These are phyloP conservation scores for Tetrapisispora nanseiensis DNA, from an alignment of 805 yeast genomes.

Conservation along the genomic window DNA sequence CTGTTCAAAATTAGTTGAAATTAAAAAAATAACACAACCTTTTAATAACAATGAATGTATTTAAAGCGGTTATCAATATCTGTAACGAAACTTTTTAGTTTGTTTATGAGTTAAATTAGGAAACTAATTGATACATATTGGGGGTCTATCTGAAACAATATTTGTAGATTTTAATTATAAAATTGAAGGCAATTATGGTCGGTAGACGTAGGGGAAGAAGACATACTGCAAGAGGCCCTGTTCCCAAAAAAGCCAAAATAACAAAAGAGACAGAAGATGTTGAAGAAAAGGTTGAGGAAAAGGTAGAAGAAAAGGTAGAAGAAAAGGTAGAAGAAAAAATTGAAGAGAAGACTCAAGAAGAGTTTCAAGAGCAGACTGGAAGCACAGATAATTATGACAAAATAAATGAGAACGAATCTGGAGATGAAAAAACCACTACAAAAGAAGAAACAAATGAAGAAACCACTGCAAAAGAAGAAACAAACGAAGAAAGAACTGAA, in stretches of 20 bases:
- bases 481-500: too few relatives aligned
- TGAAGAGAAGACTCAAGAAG: not conserved
- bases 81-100: too few relatives aligned
- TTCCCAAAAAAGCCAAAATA: not conserved
- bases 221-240: conserved; percentile 1
- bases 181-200: conserved; percentile 1
- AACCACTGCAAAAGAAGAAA: too few relatives aligned
- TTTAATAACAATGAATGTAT: too few relatives aligned
- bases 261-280: not conserved
- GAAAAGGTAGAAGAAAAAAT: not conserved
- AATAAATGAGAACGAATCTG: too few relatives aligned
- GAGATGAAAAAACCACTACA: too few relatives aligned
- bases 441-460: too few relatives aligned
- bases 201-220: conserved; percentile 4
- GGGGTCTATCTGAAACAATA: too few relatives aligned
- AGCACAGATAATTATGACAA: not conserved
- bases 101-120: too few relatives aligned
- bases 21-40: too few relatives aligned
- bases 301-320: not conserved
- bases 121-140: not conserved
- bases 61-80: too few relatives aligned
- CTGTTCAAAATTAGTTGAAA: too few relatives aligned
- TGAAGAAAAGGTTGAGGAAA: not conserved
- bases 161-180: not conserved
- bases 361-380: not conserved